phyloP scores from a whole-genome alignment of 345 rosid genomes.

The Punica granatum region DNA sequence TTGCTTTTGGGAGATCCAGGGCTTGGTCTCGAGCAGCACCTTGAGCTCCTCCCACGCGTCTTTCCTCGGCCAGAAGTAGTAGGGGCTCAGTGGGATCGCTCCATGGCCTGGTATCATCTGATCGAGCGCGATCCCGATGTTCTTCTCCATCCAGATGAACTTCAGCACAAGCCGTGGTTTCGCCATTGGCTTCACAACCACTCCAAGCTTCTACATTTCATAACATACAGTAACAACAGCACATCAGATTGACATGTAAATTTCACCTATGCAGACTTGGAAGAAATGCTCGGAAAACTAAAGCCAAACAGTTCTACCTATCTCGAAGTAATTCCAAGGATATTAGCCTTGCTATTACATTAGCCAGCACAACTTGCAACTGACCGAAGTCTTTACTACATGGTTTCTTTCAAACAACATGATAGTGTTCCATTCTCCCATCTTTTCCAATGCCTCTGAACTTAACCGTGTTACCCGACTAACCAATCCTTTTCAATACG shows the following conservation, averaged over 20 bases:
- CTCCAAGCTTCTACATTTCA: slow-evolving; percentile 48
- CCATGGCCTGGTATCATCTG: slow-evolving; percentile 69
- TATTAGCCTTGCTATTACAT: background rate
- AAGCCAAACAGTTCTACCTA: background rate
- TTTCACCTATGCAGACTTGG: background rate
- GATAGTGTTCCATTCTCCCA: background rate
- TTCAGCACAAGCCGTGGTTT: slow-evolving; percentile 72
- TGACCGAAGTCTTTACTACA: background rate
- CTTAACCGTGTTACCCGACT: background rate
- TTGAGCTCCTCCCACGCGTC: slow-evolving; percentile 92
- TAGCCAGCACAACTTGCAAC: background rate
- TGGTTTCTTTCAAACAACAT: background rate
- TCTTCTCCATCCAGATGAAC: slow-evolving; percentile 85
- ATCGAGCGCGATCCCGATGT: slow-evolving; percentile 68
- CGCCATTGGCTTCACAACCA: slow-evolving; percentile 68
- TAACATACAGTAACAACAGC: background rate
- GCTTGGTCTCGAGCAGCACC: slow-evolving; percentile 61
- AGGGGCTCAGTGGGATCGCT: slow-evolving; percentile 72
- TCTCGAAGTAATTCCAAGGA: background rate
- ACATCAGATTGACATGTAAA: background rate
- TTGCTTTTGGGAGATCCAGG: slow-evolving; percentile 74
- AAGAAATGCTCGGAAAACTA: background rate
- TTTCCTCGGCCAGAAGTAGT: slow-evolving; percentile 82
- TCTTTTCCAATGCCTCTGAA: background rate
- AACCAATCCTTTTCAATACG: background rate